Base-by-base conservation (phyloP, 306 rosid species). In the Castanospermum australe region DNA sequence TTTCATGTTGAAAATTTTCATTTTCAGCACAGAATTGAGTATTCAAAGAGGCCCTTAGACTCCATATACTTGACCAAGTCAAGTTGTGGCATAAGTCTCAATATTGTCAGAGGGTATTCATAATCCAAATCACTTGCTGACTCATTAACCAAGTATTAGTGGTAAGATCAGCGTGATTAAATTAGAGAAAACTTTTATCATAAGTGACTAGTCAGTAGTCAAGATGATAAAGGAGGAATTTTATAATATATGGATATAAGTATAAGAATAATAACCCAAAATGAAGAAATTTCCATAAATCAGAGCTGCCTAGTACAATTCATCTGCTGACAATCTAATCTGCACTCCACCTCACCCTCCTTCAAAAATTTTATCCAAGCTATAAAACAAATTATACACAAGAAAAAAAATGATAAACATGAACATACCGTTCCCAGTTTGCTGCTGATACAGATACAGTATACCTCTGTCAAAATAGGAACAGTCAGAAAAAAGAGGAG, bases 361-460 rank as follows among this genome's bases (percentile, higher is more conserved):
- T 70, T 18, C 5, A 70, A 60, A 39, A 59, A 22, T 22, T 64
- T 14, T 47, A 54, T 33, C 55, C 38, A 65, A 56, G 73, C 79
- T 17, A n/a, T n/a, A 45, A 71, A 54, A 62, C 20, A 67, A 57
- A 41, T 51, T 35, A 42, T 59, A 11, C 64, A 80, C 10, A 28
- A 65, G 56, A 15, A 54, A 59, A 59, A n/a, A 67, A 72, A 28
- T n/a, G 67, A 36, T 4, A 71, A 66, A 69, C 39, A 79, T 25
- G 79, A 64, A 71, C 93, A 75, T 88, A 96, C 99, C 94, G 45
- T 93, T 89, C 62, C 97, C 98, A 81, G 97, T 89, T 84, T 88
- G 84, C 86, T 90, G 91, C 86, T 35, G 87, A 84, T 93, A 96
- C 72, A 89, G 12, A 56, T 78, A 64, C 84, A 96, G 82, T 74